These are phyloP conservation scores for Plenodomus biglobosus DNA, from an alignment of 2,329 filamentous ascomycete genomes.

Conservation along the genomic window DNA sequence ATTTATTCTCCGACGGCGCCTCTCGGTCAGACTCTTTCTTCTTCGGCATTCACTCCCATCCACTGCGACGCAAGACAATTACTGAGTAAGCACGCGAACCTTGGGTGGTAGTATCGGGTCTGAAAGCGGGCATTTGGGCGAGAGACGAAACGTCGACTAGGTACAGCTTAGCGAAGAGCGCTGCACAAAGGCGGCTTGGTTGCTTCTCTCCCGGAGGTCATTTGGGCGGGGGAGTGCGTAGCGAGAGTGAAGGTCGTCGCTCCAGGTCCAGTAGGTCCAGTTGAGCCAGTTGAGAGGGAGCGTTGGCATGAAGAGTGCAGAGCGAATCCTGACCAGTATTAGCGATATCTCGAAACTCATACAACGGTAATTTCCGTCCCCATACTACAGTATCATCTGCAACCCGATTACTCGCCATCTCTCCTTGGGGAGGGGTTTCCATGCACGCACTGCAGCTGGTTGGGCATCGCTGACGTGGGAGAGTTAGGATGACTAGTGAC, in stretches of 20 bases:
- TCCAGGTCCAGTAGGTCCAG: too few species aligned
- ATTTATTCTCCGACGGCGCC: conserved; percentile 7
- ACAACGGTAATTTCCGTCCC: conserved; percentile 40
- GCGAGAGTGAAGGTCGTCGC: conserved; percentile 52
- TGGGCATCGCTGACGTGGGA: conserved; percentile 7
- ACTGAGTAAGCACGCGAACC: conserved; percentile 42
- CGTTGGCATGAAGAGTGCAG: conserved; percentile 48
- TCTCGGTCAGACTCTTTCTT: conserved; percentile 1
- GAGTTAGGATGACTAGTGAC: too few species aligned
- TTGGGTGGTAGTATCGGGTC: conserved; percentile 52
- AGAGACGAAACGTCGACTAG: conserved; percentile 49
- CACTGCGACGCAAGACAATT: conserved; percentile 34
- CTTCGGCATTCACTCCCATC: conserved; percentile 10
- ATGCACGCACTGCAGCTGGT: background rate
- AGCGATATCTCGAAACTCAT: conserved; percentile 47
- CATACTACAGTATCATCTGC: background rate
- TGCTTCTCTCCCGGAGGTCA: conserved; percentile 47
- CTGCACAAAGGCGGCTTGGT: conserved; percentile 50
- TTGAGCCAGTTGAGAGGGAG: conserved; percentile 49
- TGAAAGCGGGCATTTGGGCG: conserved; percentile 51
- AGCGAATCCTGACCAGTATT: conserved; percentile 45
- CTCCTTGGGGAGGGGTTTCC: background rate
- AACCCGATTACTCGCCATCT: too few species aligned
- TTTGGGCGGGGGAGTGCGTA: conserved; percentile 47
- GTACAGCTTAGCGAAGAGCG: conserved; percentile 50